Evolutionary conservation across 2,329 filamentous ascomycete genomes (phyloP).

Genomic region (Cercospora citrullina): DNA sequence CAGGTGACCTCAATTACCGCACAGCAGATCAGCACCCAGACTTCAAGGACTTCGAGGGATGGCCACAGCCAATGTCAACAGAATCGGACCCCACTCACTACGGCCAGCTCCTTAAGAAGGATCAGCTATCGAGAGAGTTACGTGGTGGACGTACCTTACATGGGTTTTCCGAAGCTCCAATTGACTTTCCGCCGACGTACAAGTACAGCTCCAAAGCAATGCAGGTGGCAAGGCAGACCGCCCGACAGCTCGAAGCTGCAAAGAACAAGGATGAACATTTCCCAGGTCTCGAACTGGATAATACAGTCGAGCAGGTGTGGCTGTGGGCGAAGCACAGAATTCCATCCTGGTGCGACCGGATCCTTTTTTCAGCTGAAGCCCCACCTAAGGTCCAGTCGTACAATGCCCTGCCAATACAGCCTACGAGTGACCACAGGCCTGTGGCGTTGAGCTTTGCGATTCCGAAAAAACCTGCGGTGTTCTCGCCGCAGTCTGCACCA

Average conservation of each 20-base stretch:
- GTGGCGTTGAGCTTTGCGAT: conserved; percentile 72
- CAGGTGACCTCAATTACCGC: conserved; percentile 93
- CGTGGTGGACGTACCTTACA: conserved; percentile 71
- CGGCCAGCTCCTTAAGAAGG: conserved; percentile 65
- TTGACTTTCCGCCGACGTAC: conserved; percentile 88
- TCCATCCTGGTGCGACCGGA: conserved; percentile 91
- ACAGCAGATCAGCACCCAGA: conserved; percentile 67
- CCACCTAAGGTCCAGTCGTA: conserved; percentile 60
- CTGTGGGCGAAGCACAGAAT: conserved; percentile 77
- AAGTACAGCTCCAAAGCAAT: conserved; percentile 65
- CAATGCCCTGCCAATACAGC: conserved; percentile 71
- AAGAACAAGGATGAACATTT: conserved; percentile 22
- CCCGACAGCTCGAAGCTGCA: conserved; percentile 23
- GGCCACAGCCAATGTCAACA: conserved; percentile 61
- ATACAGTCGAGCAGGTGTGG: conserved; percentile 28
- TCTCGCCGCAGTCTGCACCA: conserved; percentile 14
- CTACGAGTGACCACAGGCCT: conserved; percentile 83
- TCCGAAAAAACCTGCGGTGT: conserved; percentile 46
- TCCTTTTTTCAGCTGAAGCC: conserved; percentile 64
- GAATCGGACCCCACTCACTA: conserved; percentile 61
- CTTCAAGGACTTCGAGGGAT: conserved; percentile 56
- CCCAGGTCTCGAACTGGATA: conserved; percentile 21
- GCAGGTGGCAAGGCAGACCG: conserved; percentile 32
- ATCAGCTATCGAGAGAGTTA: conserved; percentile 78
- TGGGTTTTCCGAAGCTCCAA: conserved; percentile 69